phyloP scores from a whole-genome alignment of 2,329 filamentous ascomycete species.

The Plenodomus biglobosus region DNA sequence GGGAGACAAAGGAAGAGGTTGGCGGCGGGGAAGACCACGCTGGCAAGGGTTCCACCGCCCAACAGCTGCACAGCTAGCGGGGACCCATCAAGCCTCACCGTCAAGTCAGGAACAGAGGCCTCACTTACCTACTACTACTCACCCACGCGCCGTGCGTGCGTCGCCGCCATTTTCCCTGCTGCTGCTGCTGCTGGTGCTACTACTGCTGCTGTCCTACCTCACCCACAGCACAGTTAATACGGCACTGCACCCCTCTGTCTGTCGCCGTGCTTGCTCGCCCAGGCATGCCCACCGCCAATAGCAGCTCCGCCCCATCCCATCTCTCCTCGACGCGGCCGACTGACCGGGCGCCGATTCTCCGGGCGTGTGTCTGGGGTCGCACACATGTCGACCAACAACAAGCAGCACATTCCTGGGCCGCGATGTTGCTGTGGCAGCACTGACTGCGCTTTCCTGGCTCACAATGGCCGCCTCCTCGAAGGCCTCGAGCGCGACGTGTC shows the following conservation, averaged over 20 bases:
- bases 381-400: constrained; percentile 26
- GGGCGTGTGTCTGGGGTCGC: not conserved
- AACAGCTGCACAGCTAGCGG: constrained; percentile 5
- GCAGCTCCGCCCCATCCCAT: constrained; percentile 3
- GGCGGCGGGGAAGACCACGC: constrained; percentile 1
- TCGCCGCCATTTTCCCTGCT: not conserved
- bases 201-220: constrained; percentile 11
- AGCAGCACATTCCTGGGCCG: constrained; percentile 31
- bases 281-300: constrained; percentile 25
- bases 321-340: not conserved
- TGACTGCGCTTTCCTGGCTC: constrained; percentile 77
- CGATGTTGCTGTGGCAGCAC: constrained; percentile 81
- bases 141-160: constrained; percentile 3
- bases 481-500: constrained; percentile 85
- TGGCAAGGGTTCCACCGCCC: not conserved
- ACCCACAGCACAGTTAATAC: not conserved
- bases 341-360: not conserved
- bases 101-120: constrained; percentile 16
- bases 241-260: not conserved
- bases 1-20: constrained; percentile 14
- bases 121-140: not conserved
- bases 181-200: no score
- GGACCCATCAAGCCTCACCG: constrained; percentile 5
- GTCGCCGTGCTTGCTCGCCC: constrained; percentile 1
- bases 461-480: constrained; percentile 76